Evolutionary conservation across 768 basidiomycete genomes (phyloP).

Genomic region (Pleurotus tuber-regium): DNA sequence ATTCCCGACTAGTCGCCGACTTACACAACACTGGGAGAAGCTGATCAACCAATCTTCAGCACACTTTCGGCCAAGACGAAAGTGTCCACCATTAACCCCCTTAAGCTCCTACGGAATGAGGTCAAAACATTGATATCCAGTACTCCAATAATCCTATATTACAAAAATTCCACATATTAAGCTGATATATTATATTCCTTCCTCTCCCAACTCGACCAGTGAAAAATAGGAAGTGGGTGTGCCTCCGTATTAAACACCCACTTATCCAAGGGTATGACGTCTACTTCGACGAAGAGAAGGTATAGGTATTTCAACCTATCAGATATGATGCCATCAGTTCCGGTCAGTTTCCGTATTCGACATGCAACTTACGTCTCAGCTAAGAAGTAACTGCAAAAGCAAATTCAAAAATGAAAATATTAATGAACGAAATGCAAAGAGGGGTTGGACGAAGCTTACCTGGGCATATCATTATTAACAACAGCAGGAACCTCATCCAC

Average conservation of each 20-base stretch:
- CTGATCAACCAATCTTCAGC: no score
- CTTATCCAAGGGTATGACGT: slow-evolving; percentile 46
- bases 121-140: no score
- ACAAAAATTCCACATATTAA: no score
- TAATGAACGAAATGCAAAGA: slow-evolving; percentile 1
- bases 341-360: slow-evolving; percentile 24
- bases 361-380: slow-evolving; percentile 41
- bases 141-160: no score
- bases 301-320: slow-evolving; percentile 63
- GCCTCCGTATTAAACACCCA: slow-evolving; percentile 73
- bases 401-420: slow-evolving; percentile 9
- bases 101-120: no score
- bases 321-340: slow-evolving; percentile 31
- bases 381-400: slow-evolving; percentile 39
- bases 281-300: slow-evolving; percentile 59
- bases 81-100: no score
- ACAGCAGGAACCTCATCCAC: slow-evolving; percentile 41
- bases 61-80: no score
- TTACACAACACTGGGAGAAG: no score
- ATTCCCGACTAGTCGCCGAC: no score
- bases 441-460: slow-evolving; percentile 37
- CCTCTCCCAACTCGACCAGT: slow-evolving; percentile 56
- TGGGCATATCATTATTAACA: slow-evolving; percentile 64
- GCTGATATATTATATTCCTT: slow-evolving; percentile 34
- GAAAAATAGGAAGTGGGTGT: slow-evolving; percentile 66